A percentile compares a stretch with the other conserved stretches of the same genome.
Conservation (phyloP, 2,329 filamentous ascomycete species). For the Orbilia brochopaga region DNA sequence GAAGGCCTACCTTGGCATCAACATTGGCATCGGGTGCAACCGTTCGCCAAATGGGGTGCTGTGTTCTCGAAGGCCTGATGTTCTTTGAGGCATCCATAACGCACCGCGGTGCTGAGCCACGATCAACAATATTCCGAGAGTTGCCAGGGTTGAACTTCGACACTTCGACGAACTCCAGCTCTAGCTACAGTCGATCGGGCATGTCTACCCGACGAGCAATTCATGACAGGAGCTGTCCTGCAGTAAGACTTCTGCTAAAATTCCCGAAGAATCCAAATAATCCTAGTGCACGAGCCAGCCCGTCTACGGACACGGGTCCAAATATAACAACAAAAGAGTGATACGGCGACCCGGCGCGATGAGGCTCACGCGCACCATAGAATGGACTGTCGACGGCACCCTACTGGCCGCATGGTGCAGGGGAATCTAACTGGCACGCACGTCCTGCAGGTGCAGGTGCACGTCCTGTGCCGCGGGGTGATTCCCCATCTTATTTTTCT, state of each 20-base stretch:
- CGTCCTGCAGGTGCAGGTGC: constrained; percentile 1
- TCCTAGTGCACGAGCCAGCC: constrained; percentile 31
- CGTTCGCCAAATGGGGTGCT: neutral
- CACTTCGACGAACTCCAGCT: too few relatives aligned
- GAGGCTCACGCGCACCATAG: constrained; percentile 37
- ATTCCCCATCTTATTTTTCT: constrained; percentile 16
- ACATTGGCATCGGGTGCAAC: constrained; percentile 5
- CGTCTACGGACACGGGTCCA: constrained; percentile 35
- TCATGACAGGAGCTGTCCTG: neutral
- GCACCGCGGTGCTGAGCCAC: neutral
- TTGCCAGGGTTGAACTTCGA: too few relatives aligned
- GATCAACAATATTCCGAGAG: too few relatives aligned
- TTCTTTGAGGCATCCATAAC: neutral
- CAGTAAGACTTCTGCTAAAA: neutral
- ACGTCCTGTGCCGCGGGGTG: neutral
- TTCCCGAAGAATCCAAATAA: neutral
- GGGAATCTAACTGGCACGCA: constrained; percentile 2
- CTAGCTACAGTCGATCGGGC: too few relatives aligned
- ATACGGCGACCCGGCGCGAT: constrained; percentile 43
- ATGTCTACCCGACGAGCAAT: too few relatives aligned
- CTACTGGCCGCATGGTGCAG: constrained; percentile 10
- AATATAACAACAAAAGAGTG: constrained; percentile 16
- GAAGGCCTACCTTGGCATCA: neutral
- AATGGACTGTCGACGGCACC: constrained; percentile 19
- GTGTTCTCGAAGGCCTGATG: constrained; percentile 1